Percentiles rank a stretch among this genome's conserved stretches.
Conservation (phyloP, 768 basidiomycete species). For the Tubosaeta sp. region DNA sequence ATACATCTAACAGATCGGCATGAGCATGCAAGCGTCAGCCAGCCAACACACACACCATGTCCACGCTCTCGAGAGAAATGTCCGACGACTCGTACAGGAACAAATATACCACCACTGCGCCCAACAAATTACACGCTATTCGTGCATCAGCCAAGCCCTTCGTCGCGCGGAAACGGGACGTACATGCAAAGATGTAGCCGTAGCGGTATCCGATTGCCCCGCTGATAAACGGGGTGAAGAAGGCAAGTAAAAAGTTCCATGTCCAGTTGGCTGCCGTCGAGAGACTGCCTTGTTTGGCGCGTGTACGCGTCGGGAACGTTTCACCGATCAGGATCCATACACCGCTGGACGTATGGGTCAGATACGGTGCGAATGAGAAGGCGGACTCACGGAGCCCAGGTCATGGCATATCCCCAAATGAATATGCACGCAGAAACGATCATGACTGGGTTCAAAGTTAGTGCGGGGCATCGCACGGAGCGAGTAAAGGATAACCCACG, state of each 20-base stretch:
- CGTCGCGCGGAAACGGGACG: conserved; percentile 1
- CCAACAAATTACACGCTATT: conserved; percentile 55
- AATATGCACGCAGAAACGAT: conserved; percentile 68
- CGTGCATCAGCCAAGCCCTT: background rate
- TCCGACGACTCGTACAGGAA: conserved; percentile 75
- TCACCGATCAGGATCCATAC: conserved; percentile 78
- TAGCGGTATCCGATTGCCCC: conserved; percentile 53
- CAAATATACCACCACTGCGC: conserved; percentile 58
- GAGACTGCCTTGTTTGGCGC: conserved; percentile 67
- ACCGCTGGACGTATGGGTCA: conserved; percentile 33
- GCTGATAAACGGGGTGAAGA: conserved; percentile 76
- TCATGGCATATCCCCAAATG: conserved; percentile 67
- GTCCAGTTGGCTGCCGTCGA: conserved; percentile 65
- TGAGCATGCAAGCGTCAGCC: background rate
- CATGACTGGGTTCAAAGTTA: conserved; percentile 39
- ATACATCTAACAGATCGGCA: conserved; percentile 50
- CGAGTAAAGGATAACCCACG: conserved; percentile 30
- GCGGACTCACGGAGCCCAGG: conserved; percentile 53
- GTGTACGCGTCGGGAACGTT: conserved; percentile 68
- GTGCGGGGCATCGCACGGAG: background rate
- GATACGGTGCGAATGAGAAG: background rate
- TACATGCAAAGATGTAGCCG: conserved; percentile 69
- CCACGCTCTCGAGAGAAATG: conserved; percentile 62
- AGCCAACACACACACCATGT: conserved; percentile 39
- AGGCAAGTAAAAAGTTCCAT: conserved; percentile 69